Percentiles rank a stretch among this genome's conserved stretches.
These are phyloP conservation scores for Fragaria iinumae DNA, from an alignment of 306 rosid genomes.

Conservation along the genomic window DNA sequence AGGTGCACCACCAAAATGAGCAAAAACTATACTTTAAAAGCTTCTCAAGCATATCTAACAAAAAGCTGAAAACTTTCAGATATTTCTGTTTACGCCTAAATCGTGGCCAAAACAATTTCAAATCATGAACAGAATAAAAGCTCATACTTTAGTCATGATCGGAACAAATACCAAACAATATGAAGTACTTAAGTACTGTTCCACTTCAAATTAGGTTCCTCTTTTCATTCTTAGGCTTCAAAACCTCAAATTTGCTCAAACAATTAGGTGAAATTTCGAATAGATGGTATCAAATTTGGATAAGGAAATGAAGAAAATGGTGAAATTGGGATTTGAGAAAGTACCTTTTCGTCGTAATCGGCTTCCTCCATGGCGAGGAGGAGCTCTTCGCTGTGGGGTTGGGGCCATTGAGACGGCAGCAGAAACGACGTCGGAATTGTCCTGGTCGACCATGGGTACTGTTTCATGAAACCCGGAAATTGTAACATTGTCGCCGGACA, in stretches of 20 bases:
- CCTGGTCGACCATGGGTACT: conserved; percentile 70
- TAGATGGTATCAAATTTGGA: background rate
- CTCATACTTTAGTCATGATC: background rate
- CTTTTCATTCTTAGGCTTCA: background rate
- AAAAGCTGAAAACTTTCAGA: background rate
- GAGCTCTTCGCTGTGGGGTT: conserved; percentile 82
- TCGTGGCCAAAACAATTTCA: no score
- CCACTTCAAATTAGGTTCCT: conserved; percentile 16
- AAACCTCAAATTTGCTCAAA: background rate
- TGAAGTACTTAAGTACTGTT: background rate
- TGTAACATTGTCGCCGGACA: conserved; percentile 57
- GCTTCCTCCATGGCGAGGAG: conserved; percentile 91
- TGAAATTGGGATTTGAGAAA: background rate
- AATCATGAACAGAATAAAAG: background rate
- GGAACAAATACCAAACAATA: background rate
- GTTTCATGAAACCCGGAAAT: conserved; percentile 92
- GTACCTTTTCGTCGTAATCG: conserved; percentile 83
- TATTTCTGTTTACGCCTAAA: no score
- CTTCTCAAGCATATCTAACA: background rate
- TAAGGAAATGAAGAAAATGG: background rate
- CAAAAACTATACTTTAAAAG: background rate
- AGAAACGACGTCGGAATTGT: conserved; percentile 80
- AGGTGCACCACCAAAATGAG: background rate
- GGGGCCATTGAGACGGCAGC: conserved; percentile 92
- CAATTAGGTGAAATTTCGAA: background rate